Base-by-base conservation (phyloP, 805 yeast species). In the Clavispora fructus region DNA sequence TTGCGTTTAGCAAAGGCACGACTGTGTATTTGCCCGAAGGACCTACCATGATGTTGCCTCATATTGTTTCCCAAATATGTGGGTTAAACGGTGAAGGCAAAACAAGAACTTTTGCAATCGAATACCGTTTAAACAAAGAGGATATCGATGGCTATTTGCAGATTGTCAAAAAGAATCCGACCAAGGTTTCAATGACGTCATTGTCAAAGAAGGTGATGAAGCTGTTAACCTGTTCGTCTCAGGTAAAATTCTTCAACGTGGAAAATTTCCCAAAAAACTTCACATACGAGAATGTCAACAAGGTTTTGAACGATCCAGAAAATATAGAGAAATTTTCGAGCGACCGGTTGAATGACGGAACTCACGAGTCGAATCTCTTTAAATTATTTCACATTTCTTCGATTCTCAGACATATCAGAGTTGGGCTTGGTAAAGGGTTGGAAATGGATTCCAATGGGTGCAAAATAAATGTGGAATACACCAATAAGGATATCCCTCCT, bases 21-120 rank as follows among this genome's bases (percentile, higher is more conserved):
- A 88, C 97, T 0, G 74, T 83, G 1, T 92, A 91, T 59, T 74
- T 85, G 19, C 92, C 95, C 0, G 85, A 82, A 38, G 68, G 69
- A 1, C 78, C 80, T 0, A 62, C 74, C 9, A 80, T 85, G 45
- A 84, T 91, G 92, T 66, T 91, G 1, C 96, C 97, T 0, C 56
- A 61, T 10, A 57, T 73, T 0, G 68, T 85, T 45, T 70, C 83
- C 1, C 64, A 73, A 3, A 48, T 69, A 5, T 75, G 83, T 14
- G 81, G 85, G 6, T 63, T 82, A 43, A 48, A 48, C 19, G 84
- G 83, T 2, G 62, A 70, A 27, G 68, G 65, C 0, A 45, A 53
- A 27, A 73, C 82, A 0, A 67, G 87, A 49, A 66, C 73, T 1
- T 62, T 71, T 49, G 71, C 62, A 1, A 58, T 71, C n/a, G 66